These are phyloP conservation scores for Cichorium intybus DNA, from an alignment of 140 eudicot species.

Conservation along the genomic window DNA sequence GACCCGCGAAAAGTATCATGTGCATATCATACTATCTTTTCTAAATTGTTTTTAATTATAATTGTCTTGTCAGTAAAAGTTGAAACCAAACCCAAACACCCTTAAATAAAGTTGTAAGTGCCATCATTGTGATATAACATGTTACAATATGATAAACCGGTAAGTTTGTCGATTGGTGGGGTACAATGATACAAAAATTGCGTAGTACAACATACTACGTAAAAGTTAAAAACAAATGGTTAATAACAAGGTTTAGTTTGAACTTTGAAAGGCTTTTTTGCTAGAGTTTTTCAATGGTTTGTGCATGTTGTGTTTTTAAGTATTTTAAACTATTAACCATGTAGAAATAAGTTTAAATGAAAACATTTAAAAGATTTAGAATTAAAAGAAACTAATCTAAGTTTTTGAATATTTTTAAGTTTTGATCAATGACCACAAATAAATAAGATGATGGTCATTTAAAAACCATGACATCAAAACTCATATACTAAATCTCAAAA, in stretches of 20 bases:
- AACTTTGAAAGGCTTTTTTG: background rate
- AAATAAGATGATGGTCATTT: too few relatives aligned
- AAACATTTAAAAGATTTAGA: too few relatives aligned
- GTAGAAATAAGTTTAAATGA: too few relatives aligned
- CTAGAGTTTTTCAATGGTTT: background rate
- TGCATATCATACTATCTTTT: background rate
- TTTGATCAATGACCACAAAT: too few relatives aligned
- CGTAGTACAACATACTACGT: background rate
- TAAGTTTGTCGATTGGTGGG: background rate
- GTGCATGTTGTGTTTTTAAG: background rate
- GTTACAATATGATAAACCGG: background rate
- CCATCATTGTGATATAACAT: background rate
- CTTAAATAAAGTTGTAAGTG: background rate
- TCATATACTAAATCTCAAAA: too few relatives aligned
- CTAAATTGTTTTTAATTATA: background rate
- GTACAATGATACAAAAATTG: background rate
- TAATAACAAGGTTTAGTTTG: background rate
- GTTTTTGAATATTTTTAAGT: too few relatives aligned
- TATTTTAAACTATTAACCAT: too few relatives aligned
- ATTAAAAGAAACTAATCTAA: too few relatives aligned
- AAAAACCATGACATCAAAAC: too few relatives aligned
- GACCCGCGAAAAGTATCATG: slow-evolving; percentile 13
- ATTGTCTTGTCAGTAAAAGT: background rate
- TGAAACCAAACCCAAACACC: background rate
- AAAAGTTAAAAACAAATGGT: background rate